Conservation (phyloP, 768 basidiomycete genomes). For the Wakefieldia striispora region DNA sequence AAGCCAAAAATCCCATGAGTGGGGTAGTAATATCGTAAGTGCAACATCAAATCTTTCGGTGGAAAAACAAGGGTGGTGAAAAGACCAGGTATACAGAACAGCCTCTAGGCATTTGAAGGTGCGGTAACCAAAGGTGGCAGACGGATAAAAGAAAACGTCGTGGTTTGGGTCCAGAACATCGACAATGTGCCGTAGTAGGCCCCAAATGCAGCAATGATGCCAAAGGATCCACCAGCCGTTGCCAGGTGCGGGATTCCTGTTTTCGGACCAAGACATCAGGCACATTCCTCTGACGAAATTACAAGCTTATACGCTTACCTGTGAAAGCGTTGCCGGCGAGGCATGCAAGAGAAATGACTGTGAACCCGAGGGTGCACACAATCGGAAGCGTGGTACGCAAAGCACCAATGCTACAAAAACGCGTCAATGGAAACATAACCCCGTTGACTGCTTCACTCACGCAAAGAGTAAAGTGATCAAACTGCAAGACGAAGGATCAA, state of each 20-base stretch:
- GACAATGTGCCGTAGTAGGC: conserved; percentile 30
- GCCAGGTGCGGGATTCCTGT: conserved; percentile 22
- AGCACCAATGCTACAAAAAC: conserved; percentile 21
- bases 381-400: conserved; percentile 27
- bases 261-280: not conserved
- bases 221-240: conserved; percentile 27
- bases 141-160: conserved; percentile 26
- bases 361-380: conserved; percentile 18
- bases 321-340: conserved; percentile 28
- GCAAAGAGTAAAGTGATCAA: conserved; percentile 25
- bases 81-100: not conserved
- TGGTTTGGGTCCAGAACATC: conserved; percentile 29
- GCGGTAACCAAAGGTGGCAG: conserved; percentile 20
- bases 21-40: not conserved
- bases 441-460: conserved; percentile 9
- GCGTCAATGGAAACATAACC: not conserved
- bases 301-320: conserved; percentile 11
- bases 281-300: not conserved
- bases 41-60: not conserved
- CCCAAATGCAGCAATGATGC: conserved; percentile 26
- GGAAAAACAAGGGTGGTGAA: not conserved
- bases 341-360: conserved; percentile 23
- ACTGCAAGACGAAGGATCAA: conserved; percentile 6
- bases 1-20: not conserved
- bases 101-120: conserved; percentile 14